Evolutionary conservation across 2,329 filamentous ascomycete genomes (phyloP), one percentile per base, ranked within the genome.

Genomic region (Botryotinia narcissicola): DNA sequence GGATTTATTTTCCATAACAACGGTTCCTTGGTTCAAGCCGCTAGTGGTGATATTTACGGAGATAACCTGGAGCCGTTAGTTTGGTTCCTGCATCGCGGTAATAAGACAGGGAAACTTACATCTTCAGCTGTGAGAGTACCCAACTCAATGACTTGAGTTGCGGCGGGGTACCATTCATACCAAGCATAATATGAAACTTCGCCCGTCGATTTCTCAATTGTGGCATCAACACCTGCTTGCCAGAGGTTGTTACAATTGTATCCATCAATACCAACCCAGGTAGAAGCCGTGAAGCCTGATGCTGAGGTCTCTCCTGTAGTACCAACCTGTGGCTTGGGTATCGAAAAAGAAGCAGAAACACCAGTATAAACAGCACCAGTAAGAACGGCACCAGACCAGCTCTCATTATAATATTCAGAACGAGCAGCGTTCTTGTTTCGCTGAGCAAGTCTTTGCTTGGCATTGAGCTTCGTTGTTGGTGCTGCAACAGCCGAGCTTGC

Each of bases 191-290:
- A 89, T 14, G 78, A 81, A 1, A 84, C 22, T 60, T 40, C 44
- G 46, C 75, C 74, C 42, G 81, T 81, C 35, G 66, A 57, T 32
- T 83, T 75, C 25, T 61, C 32, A 64, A 86, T 80, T 66, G 83
- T 84, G 77, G 88, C 87, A 89, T 69, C 66, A 9, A 69, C 80
- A 29, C 87, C 88, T 0, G 87, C 86, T 78, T 89, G 87, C 12
- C 89, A 81, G 71, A 89, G 85, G 4, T 81, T 82, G 54, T 77
- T 79, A 79, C 87, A 89, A 3, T 86, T 87, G 46, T 89, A 86
- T n/a, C 88, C 88, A 75, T 90, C 88, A 73, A 90, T 89, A n/a
- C 88, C 88, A 9, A 90, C 86, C 88, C 87, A 89, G 29, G 86
- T 87, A 8, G 84, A 81, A n/a, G 81, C 81, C 3, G 16, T 42